phyloP scores from a whole-genome alignment of 805 yeast species.

The Saturnispora sekii region DNA sequence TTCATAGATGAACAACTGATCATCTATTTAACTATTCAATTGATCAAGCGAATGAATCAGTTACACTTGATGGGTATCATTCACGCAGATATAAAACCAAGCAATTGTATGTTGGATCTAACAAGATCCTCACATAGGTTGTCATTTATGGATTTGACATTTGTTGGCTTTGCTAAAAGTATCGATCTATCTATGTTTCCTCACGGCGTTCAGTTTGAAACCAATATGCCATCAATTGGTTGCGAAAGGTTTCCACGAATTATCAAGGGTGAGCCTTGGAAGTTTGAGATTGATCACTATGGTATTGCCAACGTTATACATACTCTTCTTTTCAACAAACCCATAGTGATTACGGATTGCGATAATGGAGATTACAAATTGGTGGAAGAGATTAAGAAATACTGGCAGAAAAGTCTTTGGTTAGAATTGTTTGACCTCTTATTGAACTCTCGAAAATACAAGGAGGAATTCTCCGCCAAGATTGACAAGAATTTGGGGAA shows the following conservation, averaged over 20 bases:
- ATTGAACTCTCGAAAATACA: slow-evolving; percentile 42
- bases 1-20: slow-evolving; percentile 49
- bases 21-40: slow-evolving; percentile 54
- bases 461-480: neutral
- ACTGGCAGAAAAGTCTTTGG: slow-evolving; percentile 76
- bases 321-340: slow-evolving; percentile 59
- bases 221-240: slow-evolving; percentile 51
- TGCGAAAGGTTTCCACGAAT: slow-evolving; percentile 64
- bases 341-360: slow-evolving; percentile 33
- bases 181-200: slow-evolving; percentile 57
- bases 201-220: slow-evolving; percentile 40
- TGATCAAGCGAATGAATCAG: slow-evolving; percentile 46
- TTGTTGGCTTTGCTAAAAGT: slow-evolving; percentile 79
- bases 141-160: slow-evolving; percentile 16
- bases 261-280: slow-evolving; percentile 54
- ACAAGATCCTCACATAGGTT: slow-evolving; percentile 17
- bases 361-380: slow-evolving; percentile 26
- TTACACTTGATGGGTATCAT: slow-evolving; percentile 60
- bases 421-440: slow-evolving; percentile 48
- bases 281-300: slow-evolving; percentile 71
- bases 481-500: slow-evolving; percentile 6
- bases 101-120: slow-evolving; percentile 70
- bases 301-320: slow-evolving; percentile 74
- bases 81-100: slow-evolving; percentile 83
- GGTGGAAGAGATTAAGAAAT: slow-evolving; percentile 46